Evolutionary conservation across 768 basidiomycete species (phyloP).

Genomic region (Macrolepiota dolichaula): DNA sequence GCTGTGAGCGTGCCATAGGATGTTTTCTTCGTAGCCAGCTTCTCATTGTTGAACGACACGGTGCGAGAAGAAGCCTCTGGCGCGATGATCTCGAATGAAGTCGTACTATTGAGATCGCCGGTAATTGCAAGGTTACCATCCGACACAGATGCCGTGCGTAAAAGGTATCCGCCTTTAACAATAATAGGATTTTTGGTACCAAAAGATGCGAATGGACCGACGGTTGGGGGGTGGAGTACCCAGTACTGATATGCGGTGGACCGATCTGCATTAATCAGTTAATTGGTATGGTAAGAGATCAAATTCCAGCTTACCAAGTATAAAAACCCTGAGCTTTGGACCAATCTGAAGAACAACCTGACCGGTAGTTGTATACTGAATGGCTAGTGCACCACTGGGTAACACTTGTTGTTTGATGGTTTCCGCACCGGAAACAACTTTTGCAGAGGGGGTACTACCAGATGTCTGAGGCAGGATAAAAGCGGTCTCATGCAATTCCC

Average conservation of each 20-base stretch:
- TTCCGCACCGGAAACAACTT: slow-evolving; percentile 31
- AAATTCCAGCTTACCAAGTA: slow-evolving; percentile 32
- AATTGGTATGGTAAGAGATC: neutral
- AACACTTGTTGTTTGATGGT: slow-evolving; percentile 34
- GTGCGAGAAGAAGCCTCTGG: slow-evolving; percentile 33
- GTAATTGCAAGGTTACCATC: slow-evolving; percentile 35
- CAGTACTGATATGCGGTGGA: slow-evolving; percentile 49
- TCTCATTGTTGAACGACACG: slow-evolving; percentile 41
- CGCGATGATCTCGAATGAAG: slow-evolving; percentile 45
- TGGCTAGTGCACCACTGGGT: slow-evolving; percentile 28
- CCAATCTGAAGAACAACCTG: slow-evolving; percentile 46
- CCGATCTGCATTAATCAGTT: slow-evolving; percentile 30
- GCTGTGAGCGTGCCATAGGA: slow-evolving; percentile 39
- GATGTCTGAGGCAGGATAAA: slow-evolving; percentile 29
- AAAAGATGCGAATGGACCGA: slow-evolving; percentile 32
- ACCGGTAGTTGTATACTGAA: slow-evolving; percentile 44
- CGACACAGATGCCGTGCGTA: slow-evolving; percentile 34
- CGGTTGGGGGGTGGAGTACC: slow-evolving; percentile 40
- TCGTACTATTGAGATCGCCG: slow-evolving; percentile 42
- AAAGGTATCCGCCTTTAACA: slow-evolving; percentile 46
- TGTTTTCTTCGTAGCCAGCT: slow-evolving; percentile 30
- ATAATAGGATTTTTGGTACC: slow-evolving; percentile 41
- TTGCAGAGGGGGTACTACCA: slow-evolving; percentile 23
- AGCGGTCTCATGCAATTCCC: slow-evolving; percentile 47
- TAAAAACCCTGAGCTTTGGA: slow-evolving; percentile 34